Percentiles rank a stretch among this genome's conserved stretches.
These are phyloP conservation scores for Exserohilum turcica DNA, from an alignment of 2,329 filamentous ascomycete genomes.

Conservation along the genomic window DNA sequence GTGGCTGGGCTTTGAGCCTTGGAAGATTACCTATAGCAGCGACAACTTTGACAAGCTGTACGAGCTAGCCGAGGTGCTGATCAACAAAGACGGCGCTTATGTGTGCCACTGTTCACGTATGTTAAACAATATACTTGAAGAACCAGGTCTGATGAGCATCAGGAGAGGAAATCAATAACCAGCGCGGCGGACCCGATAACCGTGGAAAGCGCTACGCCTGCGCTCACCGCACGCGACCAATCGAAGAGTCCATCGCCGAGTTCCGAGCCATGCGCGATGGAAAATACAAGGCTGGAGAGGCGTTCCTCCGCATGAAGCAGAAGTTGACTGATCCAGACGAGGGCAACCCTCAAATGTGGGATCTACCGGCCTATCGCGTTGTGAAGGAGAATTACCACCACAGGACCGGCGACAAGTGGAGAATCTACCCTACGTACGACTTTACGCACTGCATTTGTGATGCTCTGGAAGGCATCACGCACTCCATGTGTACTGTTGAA, in stretches of 20 bases:
- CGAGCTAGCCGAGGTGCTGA: constrained; percentile 84
- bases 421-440: constrained; percentile 94
- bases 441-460: constrained; percentile 91
- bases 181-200: constrained; percentile 77
- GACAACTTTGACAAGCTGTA: constrained; percentile 91
- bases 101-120: constrained; percentile 81
- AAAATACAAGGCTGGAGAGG: constrained; percentile 83
- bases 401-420: constrained; percentile 82
- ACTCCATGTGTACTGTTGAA: constrained; percentile 91
- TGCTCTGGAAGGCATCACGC: constrained; percentile 88
- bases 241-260: constrained; percentile 77
- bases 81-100: constrained; percentile 71
- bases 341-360: constrained; percentile 95
- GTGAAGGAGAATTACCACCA: constrained; percentile 74
- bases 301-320: constrained; percentile 92
- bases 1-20: constrained; percentile 86
- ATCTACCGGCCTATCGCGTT: constrained; percentile 87
- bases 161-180: constrained; percentile 81
- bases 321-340: constrained; percentile 65
- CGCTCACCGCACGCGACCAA: constrained; percentile 73
- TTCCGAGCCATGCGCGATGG: constrained; percentile 92
- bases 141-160: constrained; percentile 27
- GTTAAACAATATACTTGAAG: constrained; percentile 2
- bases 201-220: constrained; percentile 77
- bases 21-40: constrained; percentile 80